Percentiles rank a stretch among this genome's conserved stretches.
Evolutionary conservation across 331 rosid genomes (phyloP).

Genomic region (Stylosanthes scabra): DNA sequence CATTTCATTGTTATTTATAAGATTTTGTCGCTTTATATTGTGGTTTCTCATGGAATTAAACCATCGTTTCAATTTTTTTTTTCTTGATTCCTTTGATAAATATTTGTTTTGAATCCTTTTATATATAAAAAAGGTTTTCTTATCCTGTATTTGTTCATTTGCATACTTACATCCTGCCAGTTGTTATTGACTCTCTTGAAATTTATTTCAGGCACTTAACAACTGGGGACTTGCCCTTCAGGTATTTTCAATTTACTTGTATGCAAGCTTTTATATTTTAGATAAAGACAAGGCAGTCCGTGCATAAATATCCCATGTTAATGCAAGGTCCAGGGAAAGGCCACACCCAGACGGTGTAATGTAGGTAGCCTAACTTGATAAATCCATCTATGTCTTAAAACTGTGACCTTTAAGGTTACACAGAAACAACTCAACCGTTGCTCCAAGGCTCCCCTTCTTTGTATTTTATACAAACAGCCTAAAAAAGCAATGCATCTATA

Average conservation of each 20-base stretch:
- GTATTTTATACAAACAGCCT: not conserved
- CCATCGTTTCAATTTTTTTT: constrained; percentile 15
- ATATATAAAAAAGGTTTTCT: too few species aligned
- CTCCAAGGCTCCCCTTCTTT: too few species aligned
- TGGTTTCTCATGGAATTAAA: constrained; percentile 26
- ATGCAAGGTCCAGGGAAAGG: too few species aligned
- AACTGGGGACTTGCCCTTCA: constrained; percentile 99
- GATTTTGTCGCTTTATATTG: constrained; percentile 33
- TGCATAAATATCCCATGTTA: too few species aligned
- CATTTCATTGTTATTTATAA: constrained; percentile 31
- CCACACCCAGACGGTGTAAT: too few species aligned
- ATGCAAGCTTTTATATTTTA: constrained; percentile 1
- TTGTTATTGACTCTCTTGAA: constrained; percentile 39
- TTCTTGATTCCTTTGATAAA: constrained; percentile 14
- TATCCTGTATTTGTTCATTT: constrained; percentile 31
- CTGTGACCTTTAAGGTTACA: too few species aligned
- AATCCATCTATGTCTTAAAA: too few species aligned
- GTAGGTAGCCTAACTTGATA: too few species aligned
- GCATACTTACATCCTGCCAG: not conserved
- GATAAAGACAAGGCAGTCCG: too few species aligned
- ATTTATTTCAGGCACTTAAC: constrained; percentile 91
- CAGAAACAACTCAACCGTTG: too few species aligned
- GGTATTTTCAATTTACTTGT: constrained; percentile 56
- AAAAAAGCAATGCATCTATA: not conserved
- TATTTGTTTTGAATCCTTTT: not conserved